These are phyloP conservation scores for Angophora floribunda DNA, from an alignment of 345 rosid genomes.

Conservation along the genomic window DNA sequence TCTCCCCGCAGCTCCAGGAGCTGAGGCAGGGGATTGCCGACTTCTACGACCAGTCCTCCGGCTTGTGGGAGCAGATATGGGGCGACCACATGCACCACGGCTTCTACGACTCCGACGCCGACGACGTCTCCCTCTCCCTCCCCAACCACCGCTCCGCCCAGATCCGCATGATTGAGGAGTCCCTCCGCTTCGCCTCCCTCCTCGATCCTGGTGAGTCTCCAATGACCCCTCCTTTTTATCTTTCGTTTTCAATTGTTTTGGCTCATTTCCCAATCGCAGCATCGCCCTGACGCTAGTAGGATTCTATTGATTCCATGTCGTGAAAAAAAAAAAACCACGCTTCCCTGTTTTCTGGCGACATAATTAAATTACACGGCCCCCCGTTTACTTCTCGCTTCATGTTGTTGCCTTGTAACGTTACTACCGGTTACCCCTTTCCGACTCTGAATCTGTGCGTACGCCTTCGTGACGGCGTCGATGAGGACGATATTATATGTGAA, in stretches of 20 bases:
- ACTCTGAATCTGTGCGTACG: neutral
- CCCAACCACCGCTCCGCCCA: constrained; percentile 67
- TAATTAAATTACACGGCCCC: neutral
- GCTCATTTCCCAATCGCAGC: neutral
- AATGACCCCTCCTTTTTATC: neutral
- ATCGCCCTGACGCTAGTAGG: neutral
- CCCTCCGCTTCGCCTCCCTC: constrained; percentile 71
- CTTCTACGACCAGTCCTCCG: constrained; percentile 86
- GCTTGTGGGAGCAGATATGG: constrained; percentile 82
- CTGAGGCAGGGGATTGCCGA: constrained; percentile 66
- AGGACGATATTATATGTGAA: too few species aligned
- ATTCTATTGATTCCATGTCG: neutral
- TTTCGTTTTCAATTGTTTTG: neutral
- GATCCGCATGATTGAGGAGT: constrained; percentile 83
- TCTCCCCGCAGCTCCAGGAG: neutral
- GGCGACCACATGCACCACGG: constrained; percentile 99
- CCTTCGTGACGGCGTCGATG: neutral
- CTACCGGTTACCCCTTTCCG: neutral
- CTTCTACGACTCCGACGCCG: constrained; percentile 41
- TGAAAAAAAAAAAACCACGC: neutral
- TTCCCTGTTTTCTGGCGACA: neutral
- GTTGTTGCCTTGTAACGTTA: neutral
- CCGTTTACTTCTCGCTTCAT: neutral
- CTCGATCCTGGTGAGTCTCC: constrained; percentile 8
- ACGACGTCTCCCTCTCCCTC: constrained; percentile 15